A percentile compares a stretch with the other conserved stretches of the same genome.
These are phyloP conservation scores for Dictyostelium intermedium DNA, from an alignment of 78 protist species.

Conservation along the genomic window DNA sequence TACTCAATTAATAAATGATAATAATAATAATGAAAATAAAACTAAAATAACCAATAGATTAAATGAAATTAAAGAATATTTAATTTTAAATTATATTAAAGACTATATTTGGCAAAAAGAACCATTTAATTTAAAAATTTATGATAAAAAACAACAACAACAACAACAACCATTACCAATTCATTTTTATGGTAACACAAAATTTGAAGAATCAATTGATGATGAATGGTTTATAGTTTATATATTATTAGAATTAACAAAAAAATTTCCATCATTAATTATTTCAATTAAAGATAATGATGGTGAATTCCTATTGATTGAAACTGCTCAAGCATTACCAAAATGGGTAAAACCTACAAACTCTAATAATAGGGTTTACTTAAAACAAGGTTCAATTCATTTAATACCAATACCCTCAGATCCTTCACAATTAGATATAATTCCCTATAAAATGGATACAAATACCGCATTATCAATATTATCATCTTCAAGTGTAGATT, in stretches of 20 bases:
- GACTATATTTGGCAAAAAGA: constrained; percentile 86
- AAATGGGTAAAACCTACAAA: constrained; percentile 79
- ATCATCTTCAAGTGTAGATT: background rate
- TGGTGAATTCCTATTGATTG: constrained; percentile 91
- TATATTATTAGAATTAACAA: constrained; percentile 69
- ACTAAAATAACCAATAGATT: background rate
- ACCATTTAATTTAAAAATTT: constrained; percentile 66
- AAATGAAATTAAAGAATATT: constrained; percentile 2
- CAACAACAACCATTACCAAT: background rate
- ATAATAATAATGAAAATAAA: background rate
- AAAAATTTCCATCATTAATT: background rate
- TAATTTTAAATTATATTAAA: background rate
- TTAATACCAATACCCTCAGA: constrained; percentile 70
- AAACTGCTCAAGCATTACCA: constrained; percentile 74
- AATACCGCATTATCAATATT: constrained; percentile 15
- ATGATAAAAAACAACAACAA: background rate
- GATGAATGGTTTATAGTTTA: constrained; percentile 92
- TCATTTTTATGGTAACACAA: constrained; percentile 17
- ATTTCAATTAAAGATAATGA: constrained; percentile 62
- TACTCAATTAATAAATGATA: background rate
- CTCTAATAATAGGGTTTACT: constrained; percentile 68
- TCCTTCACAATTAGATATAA: constrained; percentile 31
- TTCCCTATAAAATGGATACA: constrained; percentile 47
- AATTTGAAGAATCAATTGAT: constrained; percentile 85
- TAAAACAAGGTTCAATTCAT: constrained; percentile 41